Percentiles rank a stretch among this genome's conserved stretches.
These are phyloP conservation scores for Lentinula novae-zelandiae DNA, from an alignment of 1,284 basidiomycete species.

Conservation along the genomic window DNA sequence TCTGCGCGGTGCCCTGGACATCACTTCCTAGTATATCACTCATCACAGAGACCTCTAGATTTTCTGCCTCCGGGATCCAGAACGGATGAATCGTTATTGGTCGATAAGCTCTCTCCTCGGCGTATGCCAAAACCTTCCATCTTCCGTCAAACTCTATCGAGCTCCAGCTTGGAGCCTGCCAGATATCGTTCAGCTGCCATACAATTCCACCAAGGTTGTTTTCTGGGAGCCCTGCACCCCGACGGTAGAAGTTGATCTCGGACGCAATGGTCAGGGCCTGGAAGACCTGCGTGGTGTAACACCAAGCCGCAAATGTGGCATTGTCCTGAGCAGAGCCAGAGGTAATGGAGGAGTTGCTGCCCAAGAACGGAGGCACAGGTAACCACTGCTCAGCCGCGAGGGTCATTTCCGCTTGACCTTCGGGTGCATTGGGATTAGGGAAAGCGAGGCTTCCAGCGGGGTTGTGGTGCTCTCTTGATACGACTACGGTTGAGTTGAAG, in stretches of 20 bases:
- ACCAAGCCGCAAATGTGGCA: conserved; percentile 60
- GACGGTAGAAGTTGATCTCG: conserved; percentile 59
- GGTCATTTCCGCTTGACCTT: conserved; percentile 55
- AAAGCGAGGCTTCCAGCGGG: conserved; percentile 52
- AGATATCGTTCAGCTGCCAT: conserved; percentile 68
- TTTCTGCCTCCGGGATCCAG: conserved; percentile 46
- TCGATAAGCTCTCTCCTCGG: conserved; percentile 41
- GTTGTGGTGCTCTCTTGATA: conserved; percentile 57
- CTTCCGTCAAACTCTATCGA: conserved; percentile 58
- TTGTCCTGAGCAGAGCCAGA: conserved; percentile 24
- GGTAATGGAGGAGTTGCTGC: conserved; percentile 25
- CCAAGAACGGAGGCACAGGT: conserved; percentile 41
- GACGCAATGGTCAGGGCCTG: conserved; percentile 55
- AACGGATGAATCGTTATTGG: conserved; percentile 53
- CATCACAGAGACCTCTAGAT: conserved; percentile 45
- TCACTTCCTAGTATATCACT: conserved; percentile 46
- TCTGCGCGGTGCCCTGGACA: conserved; percentile 43
- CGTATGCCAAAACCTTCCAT: conserved; percentile 63
- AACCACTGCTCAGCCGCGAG: conserved; percentile 50
- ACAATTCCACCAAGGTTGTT: conserved; percentile 60
- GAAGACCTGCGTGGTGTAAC: conserved; percentile 58
- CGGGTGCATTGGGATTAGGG: conserved; percentile 54
- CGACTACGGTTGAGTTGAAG: conserved; percentile 58
- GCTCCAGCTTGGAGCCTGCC: conserved; percentile 62
- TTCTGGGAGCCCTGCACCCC: conserved; percentile 50